Evolutionary conservation across 768 basidiomycete species (phyloP), one percentile per base, ranked within the genome.

Genomic region (Mycena vulgaris): DNA sequence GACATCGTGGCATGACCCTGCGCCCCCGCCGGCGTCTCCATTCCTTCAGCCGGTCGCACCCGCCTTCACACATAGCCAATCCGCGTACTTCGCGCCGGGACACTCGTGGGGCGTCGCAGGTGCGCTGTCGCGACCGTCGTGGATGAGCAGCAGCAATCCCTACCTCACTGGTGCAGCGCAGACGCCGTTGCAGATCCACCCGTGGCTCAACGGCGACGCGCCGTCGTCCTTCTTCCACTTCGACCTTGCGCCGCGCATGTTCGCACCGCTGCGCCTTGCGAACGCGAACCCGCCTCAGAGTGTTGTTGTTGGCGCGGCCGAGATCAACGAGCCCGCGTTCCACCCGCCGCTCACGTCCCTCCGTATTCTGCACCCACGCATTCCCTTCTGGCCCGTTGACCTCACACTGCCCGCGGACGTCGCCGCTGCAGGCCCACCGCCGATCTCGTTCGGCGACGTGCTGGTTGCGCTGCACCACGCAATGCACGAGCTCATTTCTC

Each of bases 321-420:
- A 84, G 30, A 78, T 86, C 4, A 45, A 53, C 9, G 77, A 84
- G 69, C 79, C 78, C 16, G 84, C 85, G 30, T 83, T 84, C n/a
- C 75, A 80, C 58, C 85, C 86, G 1, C 63, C 80, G 0, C 69
- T 80, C 37, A 77, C 78, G 7, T 75, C 74, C 45, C 83, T 86
- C 82, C 79, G 80, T 40, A 82, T 86, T 77, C 74, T 78, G 1
- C 83, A 83, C 73, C 80, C 85, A 30, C 73, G 75, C 21, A 75
- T 86, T 53, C 80, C 81, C 0, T 65, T 79, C 8, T 86, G 85
- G 85, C 80, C 83, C 9, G 78, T 86, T 53, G 79, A 82, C 66
- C 63, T 86, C 48, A 76, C 82, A 60, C 23, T 45, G 25, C 35
- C 53, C 8, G 42, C 28, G 21, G 27, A 9, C 21, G 19, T n/a